Evolutionary conservation across 1,139 yeast genomes (phyloP).

Genomic region (Pichia sp.): DNA sequence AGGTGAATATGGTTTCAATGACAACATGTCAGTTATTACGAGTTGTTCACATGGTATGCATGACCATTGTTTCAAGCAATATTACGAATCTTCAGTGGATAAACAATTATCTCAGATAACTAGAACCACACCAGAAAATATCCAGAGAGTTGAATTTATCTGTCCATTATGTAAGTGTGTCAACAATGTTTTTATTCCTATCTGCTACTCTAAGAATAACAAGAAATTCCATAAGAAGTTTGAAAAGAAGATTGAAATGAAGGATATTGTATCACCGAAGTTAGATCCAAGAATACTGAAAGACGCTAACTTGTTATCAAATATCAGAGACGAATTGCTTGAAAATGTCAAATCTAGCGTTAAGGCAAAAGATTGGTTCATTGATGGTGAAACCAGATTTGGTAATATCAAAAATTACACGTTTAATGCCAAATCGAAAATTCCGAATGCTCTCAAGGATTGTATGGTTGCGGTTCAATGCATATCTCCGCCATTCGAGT

Average conservation of each 20-base stretch:
- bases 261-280: slow-evolving; percentile 17
- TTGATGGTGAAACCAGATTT: slow-evolving; percentile 16
- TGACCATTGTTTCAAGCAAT: slow-evolving; percentile 68
- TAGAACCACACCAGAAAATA: slow-evolving; percentile 76
- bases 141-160: slow-evolving; percentile 67
- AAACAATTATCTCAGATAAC: slow-evolving; percentile 69
- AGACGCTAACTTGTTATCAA: slow-evolving; percentile 13
- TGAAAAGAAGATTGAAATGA: slow-evolving; percentile 1
- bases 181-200: slow-evolving; percentile 81
- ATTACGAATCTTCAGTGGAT: slow-evolving; percentile 49
- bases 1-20: slow-evolving; percentile 35
- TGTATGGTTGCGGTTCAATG: slow-evolving; percentile 23
- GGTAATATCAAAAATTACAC: slow-evolving; percentile 14
- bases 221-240: slow-evolving; percentile 22
- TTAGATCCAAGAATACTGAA: slow-evolving; percentile 13
- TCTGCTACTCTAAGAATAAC: slow-evolving; percentile 46
- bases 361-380: slow-evolving; percentile 29
- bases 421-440: slow-evolving; percentile 19
- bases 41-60: slow-evolving; percentile 98
- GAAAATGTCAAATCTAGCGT: slow-evolving; percentile 22
- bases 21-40: slow-evolving; percentile 56
- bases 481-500: slow-evolving; percentile 32
- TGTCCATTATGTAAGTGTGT: slow-evolving; percentile 93
- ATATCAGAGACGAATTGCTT: slow-evolving; percentile 23
- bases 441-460: slow-evolving; percentile 27